A percentile compares a stretch with the other conserved stretches of the same genome.
phyloP scores from a whole-genome alignment of 2,329 filamentous ascomycete genomes.

The Madurella mycetomatis region DNA sequence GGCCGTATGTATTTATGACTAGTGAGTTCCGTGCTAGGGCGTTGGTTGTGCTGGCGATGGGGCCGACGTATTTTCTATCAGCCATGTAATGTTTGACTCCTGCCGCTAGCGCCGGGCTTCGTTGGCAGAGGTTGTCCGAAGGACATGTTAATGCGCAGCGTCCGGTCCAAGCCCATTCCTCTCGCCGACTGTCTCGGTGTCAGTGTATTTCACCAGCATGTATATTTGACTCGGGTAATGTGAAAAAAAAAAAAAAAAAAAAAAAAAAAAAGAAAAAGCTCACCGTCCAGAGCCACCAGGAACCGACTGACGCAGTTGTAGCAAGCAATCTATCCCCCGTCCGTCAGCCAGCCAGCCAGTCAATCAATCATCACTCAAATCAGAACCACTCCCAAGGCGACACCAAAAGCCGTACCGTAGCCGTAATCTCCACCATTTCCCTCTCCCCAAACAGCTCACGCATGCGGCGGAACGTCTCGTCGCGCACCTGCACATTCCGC shows the following conservation, averaged over 20 bases:
- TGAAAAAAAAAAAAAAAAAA: no score
- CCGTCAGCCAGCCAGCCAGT: neutral
- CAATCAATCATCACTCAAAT: neutral
- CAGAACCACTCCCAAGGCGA: neutral
- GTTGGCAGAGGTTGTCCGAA: no score
- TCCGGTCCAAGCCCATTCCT: constrained; percentile 51
- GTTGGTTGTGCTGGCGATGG: no score
- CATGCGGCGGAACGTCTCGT: constrained; percentile 62
- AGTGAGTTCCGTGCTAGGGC: no score
- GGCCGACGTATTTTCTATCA: no score
- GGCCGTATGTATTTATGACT: no score
- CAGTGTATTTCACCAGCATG: constrained; percentile 19
- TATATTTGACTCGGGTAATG: neutral
- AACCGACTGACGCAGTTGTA: constrained; percentile 87
- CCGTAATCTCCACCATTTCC: constrained; percentile 77
- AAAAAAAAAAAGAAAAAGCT: no score
- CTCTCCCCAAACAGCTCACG: constrained; percentile 60
- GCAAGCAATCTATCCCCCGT: constrained; percentile 49
- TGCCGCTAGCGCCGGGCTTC: no score
- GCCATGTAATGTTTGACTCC: no score
- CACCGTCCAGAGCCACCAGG: constrained; percentile 74
- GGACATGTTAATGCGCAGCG: constrained; percentile 33
- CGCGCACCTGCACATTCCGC: constrained; percentile 61
- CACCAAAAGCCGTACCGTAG: constrained; percentile 50
- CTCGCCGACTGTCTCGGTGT: constrained; percentile 48